These are phyloP conservation scores for Jimgerdemannia flammicorona DNA, from an alignment of 192 early-diverging fungal species.

Conservation along the genomic window DNA sequence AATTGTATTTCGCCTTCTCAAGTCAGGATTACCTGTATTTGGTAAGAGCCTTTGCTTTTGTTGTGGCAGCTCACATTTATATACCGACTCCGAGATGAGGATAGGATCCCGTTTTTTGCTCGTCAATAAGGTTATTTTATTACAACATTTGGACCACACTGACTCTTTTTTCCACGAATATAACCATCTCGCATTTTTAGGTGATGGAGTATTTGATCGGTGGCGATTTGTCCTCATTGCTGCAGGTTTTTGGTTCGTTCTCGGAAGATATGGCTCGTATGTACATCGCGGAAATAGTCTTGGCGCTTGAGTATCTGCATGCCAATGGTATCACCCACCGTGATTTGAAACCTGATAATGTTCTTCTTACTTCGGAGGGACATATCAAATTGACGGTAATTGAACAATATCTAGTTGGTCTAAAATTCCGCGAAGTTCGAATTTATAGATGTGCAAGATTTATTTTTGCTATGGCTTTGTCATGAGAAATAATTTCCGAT, in stretches of 20 bases:
- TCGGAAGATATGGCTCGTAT: constrained; percentile 54
- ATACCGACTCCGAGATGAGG: no score
- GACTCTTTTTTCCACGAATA: no score
- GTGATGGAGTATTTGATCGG: constrained; percentile 93
- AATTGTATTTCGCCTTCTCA: constrained; percentile 91
- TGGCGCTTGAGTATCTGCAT: constrained; percentile 92
- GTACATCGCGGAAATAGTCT: constrained; percentile 86
- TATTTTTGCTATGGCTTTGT: neutral
- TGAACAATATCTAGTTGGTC: neutral
- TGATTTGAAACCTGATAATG: constrained; percentile 80
- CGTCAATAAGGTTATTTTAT: no score
- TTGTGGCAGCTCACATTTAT: neutral
- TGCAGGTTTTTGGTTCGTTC: constrained; percentile 38
- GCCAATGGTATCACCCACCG: constrained; percentile 86
- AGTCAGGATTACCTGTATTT: constrained; percentile 85
- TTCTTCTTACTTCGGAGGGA: constrained; percentile 81
- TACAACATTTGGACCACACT: no score
- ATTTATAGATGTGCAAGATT: neutral
- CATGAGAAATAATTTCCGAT: no score
- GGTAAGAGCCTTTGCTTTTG: constrained; percentile 29
- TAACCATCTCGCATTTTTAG: constrained; percentile 27
- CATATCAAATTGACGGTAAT: constrained; percentile 80
- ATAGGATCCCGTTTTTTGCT: no score
- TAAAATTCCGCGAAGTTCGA: neutral
- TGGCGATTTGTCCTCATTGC: constrained; percentile 79